These are phyloP conservation scores for Pythium graminicola DNA, from an alignment of 352 stramenopile genomes.

Conservation along the genomic window DNA sequence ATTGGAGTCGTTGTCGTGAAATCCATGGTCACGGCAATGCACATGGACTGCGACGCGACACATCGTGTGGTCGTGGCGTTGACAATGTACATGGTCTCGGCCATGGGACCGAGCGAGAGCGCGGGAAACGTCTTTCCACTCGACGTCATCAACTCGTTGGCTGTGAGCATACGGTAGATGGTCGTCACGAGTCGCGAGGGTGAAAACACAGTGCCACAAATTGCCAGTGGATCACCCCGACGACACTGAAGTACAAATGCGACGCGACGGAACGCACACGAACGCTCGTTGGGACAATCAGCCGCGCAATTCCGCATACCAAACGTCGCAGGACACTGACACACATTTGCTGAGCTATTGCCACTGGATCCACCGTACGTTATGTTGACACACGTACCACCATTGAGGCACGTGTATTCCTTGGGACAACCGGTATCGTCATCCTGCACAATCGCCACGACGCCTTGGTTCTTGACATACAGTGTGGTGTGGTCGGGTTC, in stretches of 20 bases:
- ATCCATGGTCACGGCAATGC: slow-evolving; percentile 41
- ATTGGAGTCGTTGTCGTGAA: slow-evolving; percentile 28
- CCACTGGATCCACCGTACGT: slow-evolving; percentile 10
- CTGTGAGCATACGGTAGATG: slow-evolving; percentile 51
- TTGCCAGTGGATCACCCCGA: slow-evolving; percentile 13
- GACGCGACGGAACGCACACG: slow-evolving; percentile 49
- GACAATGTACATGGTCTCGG: slow-evolving; percentile 46
- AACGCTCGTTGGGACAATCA: slow-evolving; percentile 31
- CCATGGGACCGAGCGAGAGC: slow-evolving; percentile 29
- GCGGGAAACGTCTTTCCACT: slow-evolving; percentile 34
- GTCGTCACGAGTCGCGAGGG: slow-evolving; percentile 34
- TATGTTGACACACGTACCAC: slow-evolving; percentile 34
- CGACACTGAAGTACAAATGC: slow-evolving; percentile 35
- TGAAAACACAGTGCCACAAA: slow-evolving; percentile 38
- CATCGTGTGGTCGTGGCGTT: slow-evolving; percentile 38
- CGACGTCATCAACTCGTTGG: slow-evolving; percentile 26
- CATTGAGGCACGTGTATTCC: slow-evolving; percentile 54
- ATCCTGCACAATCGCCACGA: slow-evolving; percentile 41
- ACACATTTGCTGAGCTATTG: slow-evolving; percentile 21
- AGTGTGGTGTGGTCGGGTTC: slow-evolving; percentile 22
- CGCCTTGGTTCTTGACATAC: slow-evolving; percentile 39
- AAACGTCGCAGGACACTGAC: slow-evolving; percentile 39
- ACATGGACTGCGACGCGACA: slow-evolving; percentile 19
- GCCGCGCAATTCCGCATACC: slow-evolving; percentile 53
- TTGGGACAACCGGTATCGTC: slow-evolving; percentile 58